A percentile compares a stretch with the other conserved stretches of the same genome.
phyloP scores from a whole-genome alignment of 331 rosid genomes.

The Quercus tomentella region DNA sequence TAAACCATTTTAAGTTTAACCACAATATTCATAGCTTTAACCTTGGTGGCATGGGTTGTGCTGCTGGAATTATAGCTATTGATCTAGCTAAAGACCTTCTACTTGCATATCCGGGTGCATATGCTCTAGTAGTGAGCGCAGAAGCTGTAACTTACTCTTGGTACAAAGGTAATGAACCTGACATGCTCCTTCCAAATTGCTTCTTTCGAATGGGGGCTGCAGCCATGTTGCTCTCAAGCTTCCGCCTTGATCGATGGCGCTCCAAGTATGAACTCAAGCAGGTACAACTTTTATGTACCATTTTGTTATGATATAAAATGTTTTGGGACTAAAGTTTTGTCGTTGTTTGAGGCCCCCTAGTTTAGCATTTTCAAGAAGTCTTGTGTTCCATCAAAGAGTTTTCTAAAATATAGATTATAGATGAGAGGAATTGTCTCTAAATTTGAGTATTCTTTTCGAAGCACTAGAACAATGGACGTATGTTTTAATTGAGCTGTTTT shows the following conservation, averaged over 20 bases:
- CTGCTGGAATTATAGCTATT: conserved; percentile 63
- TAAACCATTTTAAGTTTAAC: conserved; percentile 58
- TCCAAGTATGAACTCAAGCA: conserved; percentile 62
- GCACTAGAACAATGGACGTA: too few relatives aligned
- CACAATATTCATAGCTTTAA: conserved; percentile 59
- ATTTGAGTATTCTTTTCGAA: too few relatives aligned
- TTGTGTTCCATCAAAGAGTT: too few relatives aligned
- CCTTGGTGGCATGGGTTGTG: conserved; percentile 72
- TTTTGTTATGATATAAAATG: neutral
- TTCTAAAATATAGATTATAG: too few relatives aligned
- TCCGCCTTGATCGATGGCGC: conserved; percentile 45
- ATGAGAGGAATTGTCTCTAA: too few relatives aligned
- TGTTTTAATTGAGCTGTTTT: too few relatives aligned
- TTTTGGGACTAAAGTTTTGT: too few relatives aligned
- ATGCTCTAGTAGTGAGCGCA: conserved; percentile 66
- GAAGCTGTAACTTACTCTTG: conserved; percentile 56
- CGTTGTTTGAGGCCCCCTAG: too few relatives aligned
- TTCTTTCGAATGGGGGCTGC: conserved; percentile 73
- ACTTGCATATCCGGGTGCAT: conserved; percentile 42
- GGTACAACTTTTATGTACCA: conserved; percentile 15
- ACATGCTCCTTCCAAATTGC: conserved; percentile 65
- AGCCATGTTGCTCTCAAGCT: conserved; percentile 53
- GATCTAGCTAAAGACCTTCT: conserved; percentile 68
- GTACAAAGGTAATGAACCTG: conserved; percentile 48
- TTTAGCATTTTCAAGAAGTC: too few relatives aligned